phyloP scores from a whole-genome alignment of 768 basidiomycete genomes.

The Lactifluus subvellereus region DNA sequence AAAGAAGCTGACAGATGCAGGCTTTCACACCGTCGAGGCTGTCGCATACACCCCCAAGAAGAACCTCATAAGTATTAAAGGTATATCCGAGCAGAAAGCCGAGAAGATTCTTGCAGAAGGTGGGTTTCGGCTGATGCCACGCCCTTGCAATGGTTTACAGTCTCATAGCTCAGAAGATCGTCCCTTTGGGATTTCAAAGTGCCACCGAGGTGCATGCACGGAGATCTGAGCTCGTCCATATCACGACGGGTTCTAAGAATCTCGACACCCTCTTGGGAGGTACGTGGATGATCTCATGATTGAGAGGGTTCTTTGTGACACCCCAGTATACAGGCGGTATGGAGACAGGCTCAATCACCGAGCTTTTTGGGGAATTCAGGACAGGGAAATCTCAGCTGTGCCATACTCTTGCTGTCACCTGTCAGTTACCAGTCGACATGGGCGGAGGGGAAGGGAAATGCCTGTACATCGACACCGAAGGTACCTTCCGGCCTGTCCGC shows the following conservation, averaged over 20 bases:
- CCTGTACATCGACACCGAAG: slow-evolving; percentile 98
- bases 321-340: slow-evolving; percentile 61
- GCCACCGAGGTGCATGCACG: slow-evolving; percentile 97
- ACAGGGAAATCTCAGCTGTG: slow-evolving; percentile 98
- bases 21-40: slow-evolving; percentile 89
- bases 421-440: slow-evolving; percentile 95
- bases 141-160: slow-evolving; percentile 2
- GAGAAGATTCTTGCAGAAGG: slow-evolving; percentile 95
- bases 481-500: slow-evolving; percentile 95
- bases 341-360: slow-evolving; percentile 97
- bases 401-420: slow-evolving; percentile 96
- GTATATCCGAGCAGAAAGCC: slow-evolving; percentile 94
- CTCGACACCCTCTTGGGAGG: slow-evolving; percentile 94
- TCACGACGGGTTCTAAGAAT: slow-evolving; percentile 95
- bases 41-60: slow-evolving; percentile 98
- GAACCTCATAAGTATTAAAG: slow-evolving; percentile 82
- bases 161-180: slow-evolving; percentile 79
- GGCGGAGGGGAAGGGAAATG: slow-evolving; percentile 99
- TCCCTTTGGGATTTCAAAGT: slow-evolving; percentile 96
- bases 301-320: background rate
- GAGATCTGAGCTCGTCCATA: slow-evolving; percentile 90
- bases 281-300: slow-evolving; percentile 29
- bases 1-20: slow-evolving; percentile 91
- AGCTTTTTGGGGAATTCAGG: slow-evolving; percentile 96
- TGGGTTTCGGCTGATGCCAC: slow-evolving; percentile 32